Evolutionary conservation across 352 stramenopile genomes (phyloP), one percentile per base, ranked within the genome.

Genomic region (Phytopythium delawarense): DNA sequence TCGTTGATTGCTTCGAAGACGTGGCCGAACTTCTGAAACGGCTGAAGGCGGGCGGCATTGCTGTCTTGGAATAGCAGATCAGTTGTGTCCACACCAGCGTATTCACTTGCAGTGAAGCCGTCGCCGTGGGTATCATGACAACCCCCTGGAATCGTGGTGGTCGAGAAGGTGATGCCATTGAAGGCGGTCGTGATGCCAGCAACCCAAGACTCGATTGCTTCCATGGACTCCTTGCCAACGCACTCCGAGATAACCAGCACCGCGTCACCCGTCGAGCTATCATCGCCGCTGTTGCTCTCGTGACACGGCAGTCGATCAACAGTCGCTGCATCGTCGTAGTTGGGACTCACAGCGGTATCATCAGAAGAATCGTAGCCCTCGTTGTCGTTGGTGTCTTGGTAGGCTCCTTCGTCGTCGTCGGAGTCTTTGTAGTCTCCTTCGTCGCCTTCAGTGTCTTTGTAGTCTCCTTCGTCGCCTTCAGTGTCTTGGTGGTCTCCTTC

Each of bases 231-330:
- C 30, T 81, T 58, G 60, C 76, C 75, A 20, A 89, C 55, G 37
- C 81, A 89, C 60, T 88, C 84, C 54, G 79, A 88, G 64, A 91
- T 76, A n/a, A 67, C 75, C n/a, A 89, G 62, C 16, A 89, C 59
- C 23, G 87, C 76, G 2, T 21, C 20, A 2, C n/a, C 52, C 13
- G 46, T 20, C 23, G 5, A 35, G 46, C 23, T 53, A 4, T 20
- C 12, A 4, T 13, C 11, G 7, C 16, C 18, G 23, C 23, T 53
- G 3, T 5, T 35, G 1, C 7, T 16, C 23, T 53, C 46, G 13
- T 53, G 23, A 15, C 46, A 53, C 0, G 23, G 23, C 30, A 42
- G 18, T 20, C 30, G 28, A 28, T 16, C 28, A 2, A 44, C 16
- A 35, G 4, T 15, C 7, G 16, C 50, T 11, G 30, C 20, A 7